phyloP scores from a whole-genome alignment of 768 basidiomycete genomes.

The Phaeolepiota aurea region DNA sequence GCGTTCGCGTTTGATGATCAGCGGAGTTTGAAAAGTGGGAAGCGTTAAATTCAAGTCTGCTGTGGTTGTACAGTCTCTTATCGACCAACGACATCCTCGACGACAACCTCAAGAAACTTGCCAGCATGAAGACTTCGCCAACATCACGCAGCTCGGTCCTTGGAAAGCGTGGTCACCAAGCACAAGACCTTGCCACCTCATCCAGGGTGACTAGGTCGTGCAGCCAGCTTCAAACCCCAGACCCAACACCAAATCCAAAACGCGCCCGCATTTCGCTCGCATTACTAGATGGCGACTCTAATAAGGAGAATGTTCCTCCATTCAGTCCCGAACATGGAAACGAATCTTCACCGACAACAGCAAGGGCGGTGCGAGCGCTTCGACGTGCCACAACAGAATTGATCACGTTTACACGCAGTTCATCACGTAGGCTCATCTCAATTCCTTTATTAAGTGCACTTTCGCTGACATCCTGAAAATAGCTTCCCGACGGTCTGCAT shows the following conservation, averaged over 20 bases:
- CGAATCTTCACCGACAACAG: slow-evolving; percentile 23
- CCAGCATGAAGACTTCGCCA: slow-evolving; percentile 32
- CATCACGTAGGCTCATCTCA: slow-evolving; percentile 29
- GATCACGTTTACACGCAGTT: slow-evolving; percentile 30
- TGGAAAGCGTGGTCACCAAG: slow-evolving; percentile 40
- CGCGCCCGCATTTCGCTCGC: slow-evolving; percentile 43
- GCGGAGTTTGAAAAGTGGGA: slow-evolving; percentile 1
- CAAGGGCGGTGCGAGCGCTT: slow-evolving; percentile 30
- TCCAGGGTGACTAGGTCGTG: slow-evolving; percentile 18
- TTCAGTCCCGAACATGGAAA: slow-evolving; percentile 29
- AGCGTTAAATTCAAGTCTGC: not conserved
- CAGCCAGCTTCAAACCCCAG: slow-evolving; percentile 48
- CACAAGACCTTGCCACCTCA: slow-evolving; percentile 19
- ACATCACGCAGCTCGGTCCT: slow-evolving; percentile 39
- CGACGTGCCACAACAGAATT: slow-evolving; percentile 29
- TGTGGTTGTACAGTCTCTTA: not conserved
- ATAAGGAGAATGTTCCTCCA: slow-evolving; percentile 79
- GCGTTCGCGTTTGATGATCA: slow-evolving; percentile 1
- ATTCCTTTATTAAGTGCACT: slow-evolving; percentile 2
- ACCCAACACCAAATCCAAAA: slow-evolving; percentile 58
- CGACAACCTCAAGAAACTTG: not conserved
- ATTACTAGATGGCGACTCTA: slow-evolving; percentile 44
- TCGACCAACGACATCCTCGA: not conserved
- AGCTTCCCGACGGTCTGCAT: slow-evolving; percentile 42
- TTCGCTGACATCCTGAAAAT: slow-evolving; percentile 7